Evolutionary conservation across 371 early-diverging fungal species (phyloP).

Genomic region (Haplosporangium sp.): DNA sequence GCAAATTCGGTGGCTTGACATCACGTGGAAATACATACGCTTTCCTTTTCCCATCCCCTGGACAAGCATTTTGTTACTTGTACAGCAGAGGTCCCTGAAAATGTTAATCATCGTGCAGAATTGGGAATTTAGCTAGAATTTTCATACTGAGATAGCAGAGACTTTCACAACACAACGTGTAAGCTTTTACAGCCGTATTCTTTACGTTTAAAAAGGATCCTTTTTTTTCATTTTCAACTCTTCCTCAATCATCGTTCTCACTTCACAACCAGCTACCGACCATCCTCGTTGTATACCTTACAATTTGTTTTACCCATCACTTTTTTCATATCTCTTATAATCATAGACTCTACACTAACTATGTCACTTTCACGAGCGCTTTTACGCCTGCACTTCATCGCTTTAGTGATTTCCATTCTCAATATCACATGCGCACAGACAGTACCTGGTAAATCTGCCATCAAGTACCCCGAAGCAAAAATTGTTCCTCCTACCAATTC

Average conservation of each 20-base stretch:
- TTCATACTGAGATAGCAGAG: too few species aligned
- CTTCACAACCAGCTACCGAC: neutral
- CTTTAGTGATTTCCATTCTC: neutral
- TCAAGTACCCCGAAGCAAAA: constrained; percentile 6
- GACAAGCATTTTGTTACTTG: neutral
- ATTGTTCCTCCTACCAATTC: constrained; percentile 15
- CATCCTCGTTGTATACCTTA: neutral
- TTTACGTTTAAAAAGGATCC: neutral
- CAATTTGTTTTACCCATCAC: neutral
- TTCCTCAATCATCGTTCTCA: neutral
- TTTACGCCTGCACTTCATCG: neutral
- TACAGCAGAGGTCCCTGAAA: neutral
- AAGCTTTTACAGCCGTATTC: neutral
- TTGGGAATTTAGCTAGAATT: neutral
- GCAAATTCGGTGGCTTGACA: constrained; percentile 13
- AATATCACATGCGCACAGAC: neutral
- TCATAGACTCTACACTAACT: neutral
- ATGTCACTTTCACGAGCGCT: constrained; percentile 1
- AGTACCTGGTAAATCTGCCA: neutral
- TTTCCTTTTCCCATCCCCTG: neutral
- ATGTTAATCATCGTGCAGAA: too few species aligned
- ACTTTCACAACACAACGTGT: too few species aligned
- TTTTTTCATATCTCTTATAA: neutral
- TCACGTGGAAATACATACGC: constrained; percentile 1
- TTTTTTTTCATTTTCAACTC: neutral